A percentile compares a stretch with the other conserved stretches of the same genome.
These are phyloP conservation scores for Sisymbrium irio DNA, from an alignment of 345 rosid genomes.

Conservation along the genomic window DNA sequence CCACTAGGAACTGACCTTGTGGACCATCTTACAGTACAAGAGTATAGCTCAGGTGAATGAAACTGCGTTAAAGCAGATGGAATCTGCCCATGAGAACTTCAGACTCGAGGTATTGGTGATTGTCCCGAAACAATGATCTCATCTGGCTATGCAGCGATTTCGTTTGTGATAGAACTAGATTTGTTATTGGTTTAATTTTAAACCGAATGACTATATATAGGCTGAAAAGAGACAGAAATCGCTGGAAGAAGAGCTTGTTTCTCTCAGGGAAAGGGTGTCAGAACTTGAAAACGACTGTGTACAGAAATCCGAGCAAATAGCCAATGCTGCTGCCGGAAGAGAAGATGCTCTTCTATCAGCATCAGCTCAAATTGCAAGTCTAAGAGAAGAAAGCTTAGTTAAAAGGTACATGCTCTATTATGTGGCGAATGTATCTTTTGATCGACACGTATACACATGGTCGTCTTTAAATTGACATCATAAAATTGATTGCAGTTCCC, in stretches of 20 bases:
- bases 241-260: constrained; percentile 66
- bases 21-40: constrained; percentile 66
- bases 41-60: constrained; percentile 92
- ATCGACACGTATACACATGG: background rate
- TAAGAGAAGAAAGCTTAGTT: constrained; percentile 63
- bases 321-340: constrained; percentile 59
- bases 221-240: constrained; percentile 64
- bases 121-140: background rate
- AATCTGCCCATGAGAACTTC: constrained; percentile 75
- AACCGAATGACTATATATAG: constrained; percentile 35
- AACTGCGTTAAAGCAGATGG: constrained; percentile 90
- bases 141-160: constrained; percentile 14
- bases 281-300: constrained; percentile 69
- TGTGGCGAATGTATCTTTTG: background rate
- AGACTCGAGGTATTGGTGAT: constrained; percentile 60
- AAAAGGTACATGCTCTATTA: constrained; percentile 48
- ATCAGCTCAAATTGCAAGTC: constrained; percentile 54
- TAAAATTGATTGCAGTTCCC: constrained; percentile 54
- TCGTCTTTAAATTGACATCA: constrained; percentile 10
- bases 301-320: constrained; percentile 66
- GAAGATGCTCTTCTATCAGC: constrained; percentile 71
- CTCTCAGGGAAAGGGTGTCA: constrained; percentile 66
- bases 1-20: constrained; percentile 19
- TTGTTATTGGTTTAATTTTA: constrained; percentile 7
- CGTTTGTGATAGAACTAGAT: constrained; percentile 4